Percentiles rank a stretch among this genome's conserved stretches.
Conservation (phyloP, 225 moss, liverwort and hornwort species). For the Rhytidiadelphus loreus region DNA sequence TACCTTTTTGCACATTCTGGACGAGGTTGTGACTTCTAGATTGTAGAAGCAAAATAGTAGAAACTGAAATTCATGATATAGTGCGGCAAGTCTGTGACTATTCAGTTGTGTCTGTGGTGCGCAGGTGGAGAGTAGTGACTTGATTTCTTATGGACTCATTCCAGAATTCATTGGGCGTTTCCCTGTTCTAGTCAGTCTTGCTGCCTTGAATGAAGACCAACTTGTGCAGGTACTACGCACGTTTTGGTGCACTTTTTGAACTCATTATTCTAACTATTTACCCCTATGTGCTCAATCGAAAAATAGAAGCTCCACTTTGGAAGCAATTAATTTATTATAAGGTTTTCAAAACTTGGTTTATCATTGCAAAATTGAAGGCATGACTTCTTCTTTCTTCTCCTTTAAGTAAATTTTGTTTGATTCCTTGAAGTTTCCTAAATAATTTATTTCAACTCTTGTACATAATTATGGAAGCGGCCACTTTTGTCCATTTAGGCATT, state of each 20-base stretch:
- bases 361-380: background rate
- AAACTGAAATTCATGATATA: background rate
- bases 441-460: background rate
- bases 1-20: background rate
- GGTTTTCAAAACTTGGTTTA: background rate
- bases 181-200: conserved; percentile 92
- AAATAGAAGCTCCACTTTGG: background rate
- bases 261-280: background rate
- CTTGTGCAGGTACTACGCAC: conserved; percentile 73
- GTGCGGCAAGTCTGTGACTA: background rate
- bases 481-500: background rate
- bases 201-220: conserved; percentile 94
- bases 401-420: background rate
- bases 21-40: background rate
- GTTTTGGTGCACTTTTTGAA: background rate
- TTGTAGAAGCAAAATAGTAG: background rate
- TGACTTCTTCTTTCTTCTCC: background rate
- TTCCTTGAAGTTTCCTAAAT: background rate
- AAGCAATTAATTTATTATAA: background rate
- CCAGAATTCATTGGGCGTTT: conserved; percentile 97
- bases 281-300: background rate
- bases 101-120: background rate
- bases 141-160: conserved; percentile 92
- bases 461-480: background rate
- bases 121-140: conserved; percentile 94